Evolutionary conservation across 2,329 filamentous ascomycete species (phyloP).

Genomic region (Aspergillus felis): DNA sequence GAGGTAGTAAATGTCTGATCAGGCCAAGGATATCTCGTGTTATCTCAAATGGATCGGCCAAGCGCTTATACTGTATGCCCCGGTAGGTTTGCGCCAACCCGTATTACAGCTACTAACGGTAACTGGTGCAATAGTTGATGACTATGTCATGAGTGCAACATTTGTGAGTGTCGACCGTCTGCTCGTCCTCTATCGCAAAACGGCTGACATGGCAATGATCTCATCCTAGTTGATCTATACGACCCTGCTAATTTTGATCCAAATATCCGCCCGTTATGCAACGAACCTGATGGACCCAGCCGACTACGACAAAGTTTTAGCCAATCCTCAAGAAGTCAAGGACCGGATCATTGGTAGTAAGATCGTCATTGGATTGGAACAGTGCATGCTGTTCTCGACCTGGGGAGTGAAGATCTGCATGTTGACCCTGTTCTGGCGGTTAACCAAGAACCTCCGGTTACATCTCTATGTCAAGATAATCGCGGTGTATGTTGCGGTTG

Average conservation of each 20-base stretch:
- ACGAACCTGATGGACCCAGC: constrained; percentile 39
- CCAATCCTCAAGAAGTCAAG: constrained; percentile 37
- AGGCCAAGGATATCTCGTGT: constrained; percentile 12
- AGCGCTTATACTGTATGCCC: constrained; percentile 25
- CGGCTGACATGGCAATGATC: neutral
- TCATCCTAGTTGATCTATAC: constrained; percentile 31
- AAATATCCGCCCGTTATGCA: constrained; percentile 33
- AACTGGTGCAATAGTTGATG: constrained; percentile 26
- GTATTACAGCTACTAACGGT: neutral
- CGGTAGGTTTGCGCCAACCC: neutral
- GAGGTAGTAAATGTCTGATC: constrained; percentile 1
- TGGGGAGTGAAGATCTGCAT: constrained; percentile 52
- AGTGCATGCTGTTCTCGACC: constrained; percentile 47
- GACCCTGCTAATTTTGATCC: constrained; percentile 32
- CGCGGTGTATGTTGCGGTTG: constrained; percentile 39
- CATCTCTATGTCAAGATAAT: constrained; percentile 39
- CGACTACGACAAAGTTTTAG: constrained; percentile 27
- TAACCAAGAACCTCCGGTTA: constrained; percentile 38
- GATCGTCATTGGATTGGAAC: constrained; percentile 47
- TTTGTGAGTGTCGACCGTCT: constrained; percentile 27
- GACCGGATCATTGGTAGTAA: constrained; percentile 47
- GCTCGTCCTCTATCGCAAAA: neutral
- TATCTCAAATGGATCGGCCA: constrained; percentile 26
- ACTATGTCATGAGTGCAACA: constrained; percentile 35
- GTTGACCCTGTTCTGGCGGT: constrained; percentile 47